Conservation (phyloP, 768 basidiomycete genomes). For the Imleria badia region DNA sequence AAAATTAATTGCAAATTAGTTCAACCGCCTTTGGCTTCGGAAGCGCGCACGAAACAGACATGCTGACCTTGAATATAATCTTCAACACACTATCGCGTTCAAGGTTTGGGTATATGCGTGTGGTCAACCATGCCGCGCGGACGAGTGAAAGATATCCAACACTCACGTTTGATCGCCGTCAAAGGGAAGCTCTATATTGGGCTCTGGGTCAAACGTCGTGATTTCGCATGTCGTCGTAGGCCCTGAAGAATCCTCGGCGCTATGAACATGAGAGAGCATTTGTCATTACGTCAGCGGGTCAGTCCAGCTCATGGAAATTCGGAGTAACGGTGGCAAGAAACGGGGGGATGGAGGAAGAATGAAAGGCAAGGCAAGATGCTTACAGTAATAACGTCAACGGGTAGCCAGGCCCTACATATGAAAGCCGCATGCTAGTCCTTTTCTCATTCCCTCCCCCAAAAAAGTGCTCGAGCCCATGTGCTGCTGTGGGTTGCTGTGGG, state of each 20-base stretch:
- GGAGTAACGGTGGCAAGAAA: background rate
- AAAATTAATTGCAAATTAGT: background rate
- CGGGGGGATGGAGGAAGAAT: background rate
- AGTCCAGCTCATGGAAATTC: background rate
- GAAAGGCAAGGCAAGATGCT: constrained; percentile 29
- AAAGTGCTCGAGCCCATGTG: constrained; percentile 52
- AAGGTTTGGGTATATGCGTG: background rate
- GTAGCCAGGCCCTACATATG: constrained; percentile 74
- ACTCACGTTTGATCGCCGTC: constrained; percentile 61
- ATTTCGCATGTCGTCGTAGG: constrained; percentile 89
- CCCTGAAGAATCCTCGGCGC: constrained; percentile 75
- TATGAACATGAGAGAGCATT: constrained; percentile 24
- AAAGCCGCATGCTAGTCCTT: constrained; percentile 82
- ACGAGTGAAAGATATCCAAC: background rate
- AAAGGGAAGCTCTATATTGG: constrained; percentile 77
- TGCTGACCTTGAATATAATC: constrained; percentile 78
- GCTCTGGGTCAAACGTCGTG: constrained; percentile 81
- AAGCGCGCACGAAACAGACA: background rate
- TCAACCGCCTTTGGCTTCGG: background rate
- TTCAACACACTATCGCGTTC: constrained; percentile 56
- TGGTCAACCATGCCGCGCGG: constrained; percentile 8
- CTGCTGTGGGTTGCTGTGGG: constrained; percentile 18
- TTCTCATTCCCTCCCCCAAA: constrained; percentile 54
- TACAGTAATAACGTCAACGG: constrained; percentile 80
- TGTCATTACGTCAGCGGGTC: constrained; percentile 4